Base-by-base conservation (phyloP, 495 filamentous ascomycete genomes). In the Gamarada debralockiae region DNA sequence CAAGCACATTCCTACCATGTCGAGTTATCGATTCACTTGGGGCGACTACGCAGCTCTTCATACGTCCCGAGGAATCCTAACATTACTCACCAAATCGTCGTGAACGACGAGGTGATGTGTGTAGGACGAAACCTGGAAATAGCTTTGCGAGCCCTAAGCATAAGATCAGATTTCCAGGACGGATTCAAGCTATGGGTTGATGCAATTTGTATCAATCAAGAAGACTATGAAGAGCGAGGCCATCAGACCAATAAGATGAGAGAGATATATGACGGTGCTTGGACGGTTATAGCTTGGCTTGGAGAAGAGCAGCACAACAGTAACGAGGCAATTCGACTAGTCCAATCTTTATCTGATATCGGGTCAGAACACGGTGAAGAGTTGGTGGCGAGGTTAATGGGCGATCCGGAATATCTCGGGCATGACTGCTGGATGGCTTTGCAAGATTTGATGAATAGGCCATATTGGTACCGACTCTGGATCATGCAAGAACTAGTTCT, bases 131-230 rank as follows among this genome's bases (percentile, higher is more conserved):
- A 57, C 21, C 34, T 57, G 1, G 54, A 57, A 42, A 29, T 14
- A 17, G 54, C 47, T 40, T 34, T 51, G 17, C 41, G 54, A 1
- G 29, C 54, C 9, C 48, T 57, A 5, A 25, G 47, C 18, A 7
- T 0, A 7, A 2, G 18, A 13, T 2, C 20, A 0, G 40, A 52
- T 10, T 51, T 57, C 31, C 3, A 37, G 1, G n/a, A 20, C 7
- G 14, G 22, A 14, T 51, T 20, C 15, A 48, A 24, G 34, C 33
- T 58, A 4, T 71, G 67, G 68, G 52, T 70, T 20, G 70, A 73
- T 51, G 65, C 67, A 7, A 60, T 71, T 21, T 71, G 63, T 44
- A 69, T 73, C 34, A 62, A 73, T 48, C 67, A 70, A 50, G 48
- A 59, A 25, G 55, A 68, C 50, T n/a, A 13, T 20, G 31, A 50